Evolutionary conservation across 768 basidiomycete species (phyloP).

Genomic region (Wakefieldia striispora): DNA sequence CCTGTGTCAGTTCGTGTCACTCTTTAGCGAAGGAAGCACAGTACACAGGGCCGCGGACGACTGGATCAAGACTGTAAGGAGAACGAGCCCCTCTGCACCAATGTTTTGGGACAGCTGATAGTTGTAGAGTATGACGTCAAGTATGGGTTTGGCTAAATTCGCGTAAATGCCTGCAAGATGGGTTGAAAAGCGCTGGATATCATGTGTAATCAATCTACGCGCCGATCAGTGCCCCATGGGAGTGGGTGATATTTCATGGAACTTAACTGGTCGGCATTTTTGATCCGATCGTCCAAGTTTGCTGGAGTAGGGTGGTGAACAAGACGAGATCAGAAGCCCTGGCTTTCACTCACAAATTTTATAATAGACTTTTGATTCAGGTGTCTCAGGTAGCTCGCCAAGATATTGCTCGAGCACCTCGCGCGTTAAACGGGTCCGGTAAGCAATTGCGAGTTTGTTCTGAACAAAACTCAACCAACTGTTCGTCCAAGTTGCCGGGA

Average conservation of each 20-base stretch:
- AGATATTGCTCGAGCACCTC: conserved; percentile 85
- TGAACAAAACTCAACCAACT: conserved; percentile 93
- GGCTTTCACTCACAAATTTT: conserved; percentile 66
- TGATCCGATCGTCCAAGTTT: conserved; percentile 92
- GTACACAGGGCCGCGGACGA: conserved; percentile 75
- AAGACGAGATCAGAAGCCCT: not conserved
- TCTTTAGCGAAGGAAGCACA: conserved; percentile 29
- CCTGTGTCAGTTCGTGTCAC: not conserved
- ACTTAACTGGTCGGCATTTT: conserved; percentile 88
- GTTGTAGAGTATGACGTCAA: conserved; percentile 94
- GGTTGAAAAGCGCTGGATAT: conserved; percentile 89
- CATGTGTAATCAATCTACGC: conserved; percentile 87
- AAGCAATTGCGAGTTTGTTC: conserved; percentile 87
- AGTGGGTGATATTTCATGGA: not conserved
- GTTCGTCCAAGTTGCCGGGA: conserved; percentile 92
- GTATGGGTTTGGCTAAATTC: conserved; percentile 89
- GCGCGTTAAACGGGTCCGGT: conserved; percentile 80
- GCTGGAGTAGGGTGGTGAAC: conserved; percentile 42
- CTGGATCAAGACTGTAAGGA: conserved; percentile 83
- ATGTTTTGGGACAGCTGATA: conserved; percentile 93
- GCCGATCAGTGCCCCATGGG: conserved; percentile 9
- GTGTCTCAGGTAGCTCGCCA: conserved; percentile 60
- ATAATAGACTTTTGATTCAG: conserved; percentile 86
- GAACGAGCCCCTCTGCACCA: conserved; percentile 86
- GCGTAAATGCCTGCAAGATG: conserved; percentile 92